Base-by-base conservation (phyloP, 257 asterid species). In the Euphrasia confusa region DNA sequence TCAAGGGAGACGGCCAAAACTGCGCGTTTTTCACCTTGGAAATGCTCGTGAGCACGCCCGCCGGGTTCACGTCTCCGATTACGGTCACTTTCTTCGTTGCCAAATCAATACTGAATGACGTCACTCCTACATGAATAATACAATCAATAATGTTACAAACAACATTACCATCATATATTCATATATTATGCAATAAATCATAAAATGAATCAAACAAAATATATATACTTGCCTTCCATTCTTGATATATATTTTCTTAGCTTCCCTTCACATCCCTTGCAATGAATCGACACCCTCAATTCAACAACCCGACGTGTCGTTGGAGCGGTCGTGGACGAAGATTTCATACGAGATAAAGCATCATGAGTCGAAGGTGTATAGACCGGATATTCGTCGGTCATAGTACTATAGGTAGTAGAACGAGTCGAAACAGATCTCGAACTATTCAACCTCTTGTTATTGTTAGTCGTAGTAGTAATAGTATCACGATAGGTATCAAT, bases 221-320 rank as follows among this genome's bases (percentile, higher is more conserved):
- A 21, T 21, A 21, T 21, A 60, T n/a, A 62, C 67, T 73, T 72
- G 76, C 98, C 98, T 88, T 88, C 94, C 96, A 91, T 88, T 76
- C 81, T 91, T 66, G 96, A 75, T 32, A 91, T 81, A 54, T 88
- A 85, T 74, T 88, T 91, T 68, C 90, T 82, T 33, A 91, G 77
- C 75, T 88, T 91, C 26, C 92, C 92, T 72, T 88, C 98, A 69
- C 98, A 91, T 0, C 98, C 98, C 76, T 84, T 91, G 88, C 98
- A 91, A 55, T 91, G 98, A 74, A 91, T 88, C 18, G 98, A 88
- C 2, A 88, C 98, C 80, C 83, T 81, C 85, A 91, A 64, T 71
- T 91, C 94, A 50, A 91, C 96, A 54, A 88, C 88, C 2, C 12
- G 4, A 10, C 49, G 52, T 11, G 14, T 45, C 17, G 52, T 11